Evolutionary conservation across 78 protist genomes (phyloP).

Genomic region (Anaeramoeba flamelloides): DNA sequence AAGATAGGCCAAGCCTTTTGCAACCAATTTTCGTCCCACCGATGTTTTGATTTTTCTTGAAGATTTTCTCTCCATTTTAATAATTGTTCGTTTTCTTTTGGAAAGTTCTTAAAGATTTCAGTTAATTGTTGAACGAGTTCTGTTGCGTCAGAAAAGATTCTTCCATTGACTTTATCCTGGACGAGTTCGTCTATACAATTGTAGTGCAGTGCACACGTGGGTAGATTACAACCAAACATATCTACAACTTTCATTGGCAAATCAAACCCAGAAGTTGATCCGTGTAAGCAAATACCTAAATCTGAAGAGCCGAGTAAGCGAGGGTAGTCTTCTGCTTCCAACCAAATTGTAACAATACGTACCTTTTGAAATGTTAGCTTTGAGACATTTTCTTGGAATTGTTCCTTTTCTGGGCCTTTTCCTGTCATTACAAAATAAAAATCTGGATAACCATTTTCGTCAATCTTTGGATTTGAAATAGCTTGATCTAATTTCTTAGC

Average conservation of each 20-base stretch:
- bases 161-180: slow-evolving; percentile 12
- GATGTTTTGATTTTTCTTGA: background rate
- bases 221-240: slow-evolving; percentile 75
- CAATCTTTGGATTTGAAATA: background rate
- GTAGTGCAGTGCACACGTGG: slow-evolving; percentile 60
- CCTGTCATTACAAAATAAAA: background rate
- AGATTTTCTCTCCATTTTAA: background rate
- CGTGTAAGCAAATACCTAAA: slow-evolving; percentile 71
- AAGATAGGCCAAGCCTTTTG: no score
- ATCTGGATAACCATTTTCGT: background rate
- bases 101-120: background rate
- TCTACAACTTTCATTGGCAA: slow-evolving; percentile 95
- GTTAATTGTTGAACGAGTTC: slow-evolving; percentile 6
- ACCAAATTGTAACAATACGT: background rate
- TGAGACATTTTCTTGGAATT: background rate
- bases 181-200: slow-evolving; percentile 32
- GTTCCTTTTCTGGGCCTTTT: background rate
- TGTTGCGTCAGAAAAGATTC: slow-evolving; percentile 1
- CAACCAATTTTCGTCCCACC: background rate
- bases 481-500: background rate
- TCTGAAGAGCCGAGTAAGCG: slow-evolving; percentile 49
- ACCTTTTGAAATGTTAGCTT: background rate
- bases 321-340: slow-evolving; percentile 8
- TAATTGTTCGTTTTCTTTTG: background rate
- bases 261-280: slow-evolving; percentile 71